Percentiles rank a stretch among this genome's conserved stretches.
These are phyloP conservation scores for Alternaria sp. DNA, from an alignment of 2,329 filamentous ascomycete species.

Conservation along the genomic window DNA sequence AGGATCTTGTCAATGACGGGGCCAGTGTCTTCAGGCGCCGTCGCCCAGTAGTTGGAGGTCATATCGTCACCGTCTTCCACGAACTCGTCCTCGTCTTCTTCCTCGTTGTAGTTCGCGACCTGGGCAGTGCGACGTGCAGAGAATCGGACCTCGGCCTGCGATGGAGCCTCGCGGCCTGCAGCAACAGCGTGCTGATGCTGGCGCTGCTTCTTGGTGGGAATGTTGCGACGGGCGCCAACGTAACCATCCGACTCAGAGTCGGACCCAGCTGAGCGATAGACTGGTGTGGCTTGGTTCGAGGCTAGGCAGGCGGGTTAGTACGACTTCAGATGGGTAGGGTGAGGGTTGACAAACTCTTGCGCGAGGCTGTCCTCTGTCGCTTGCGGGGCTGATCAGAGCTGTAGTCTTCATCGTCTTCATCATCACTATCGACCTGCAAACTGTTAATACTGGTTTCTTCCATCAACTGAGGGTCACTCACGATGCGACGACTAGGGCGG, in stretches of 20 bases:
- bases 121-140: conserved; percentile 86
- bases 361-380: conserved; percentile 71
- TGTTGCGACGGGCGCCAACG: conserved; percentile 74
- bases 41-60: conserved; percentile 74
- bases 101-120: conserved; percentile 73
- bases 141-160: conserved; percentile 85
- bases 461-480: conserved; percentile 51
- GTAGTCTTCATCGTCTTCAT: conserved; percentile 73
- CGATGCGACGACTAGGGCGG: conserved; percentile 68
- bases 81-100: conserved; percentile 65
- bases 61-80: conserved; percentile 67
- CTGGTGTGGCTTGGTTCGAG: conserved; percentile 60
- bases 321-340: conserved; percentile 21
- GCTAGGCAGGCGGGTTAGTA: conserved; percentile 63
- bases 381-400: conserved; percentile 67
- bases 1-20: conserved; percentile 92
- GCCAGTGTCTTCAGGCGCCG: conserved; percentile 75
- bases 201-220: conserved; percentile 75
- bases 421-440: conserved; percentile 66
- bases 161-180: conserved; percentile 67
- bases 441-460: conserved; percentile 28
- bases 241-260: conserved; percentile 71
- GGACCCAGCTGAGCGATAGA: conserved; percentile 68
- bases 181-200: conserved; percentile 73
- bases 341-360: conserved; percentile 63